Percentiles rank a stretch among this genome's conserved stretches.
Conservation (phyloP, 495 filamentous ascomycete species). For the Jackrogersella minutella region DNA sequence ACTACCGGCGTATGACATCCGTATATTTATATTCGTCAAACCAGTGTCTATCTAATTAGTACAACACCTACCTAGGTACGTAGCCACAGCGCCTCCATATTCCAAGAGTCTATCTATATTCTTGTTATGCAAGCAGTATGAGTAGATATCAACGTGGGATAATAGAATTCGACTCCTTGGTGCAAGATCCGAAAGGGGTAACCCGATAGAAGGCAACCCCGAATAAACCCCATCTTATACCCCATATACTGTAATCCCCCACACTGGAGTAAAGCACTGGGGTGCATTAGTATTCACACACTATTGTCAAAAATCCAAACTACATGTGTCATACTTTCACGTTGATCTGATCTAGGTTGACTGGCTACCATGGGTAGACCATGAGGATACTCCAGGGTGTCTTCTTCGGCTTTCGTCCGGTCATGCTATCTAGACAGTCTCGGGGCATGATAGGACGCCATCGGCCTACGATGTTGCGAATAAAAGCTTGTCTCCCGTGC, state of each 20-base stretch:
- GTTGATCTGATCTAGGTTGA: not conserved
- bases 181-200: not conserved
- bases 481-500: not conserved
- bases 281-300: not conserved
- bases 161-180: no score
- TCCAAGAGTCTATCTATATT: not conserved
- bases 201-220: constrained; percentile 2
- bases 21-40: not conserved
- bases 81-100: not conserved
- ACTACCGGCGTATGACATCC: no score
- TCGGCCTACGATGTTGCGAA: not conserved
- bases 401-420: constrained; percentile 7
- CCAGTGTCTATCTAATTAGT: not conserved
- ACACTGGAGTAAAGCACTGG: not conserved
- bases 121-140: not conserved
- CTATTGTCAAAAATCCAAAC: not conserved
- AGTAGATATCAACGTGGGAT: no score
- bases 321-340: not conserved
- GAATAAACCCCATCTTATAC: constrained; percentile 5
- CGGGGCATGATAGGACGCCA: constrained; percentile 1
- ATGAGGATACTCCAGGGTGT: not conserved
- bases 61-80: not conserved
- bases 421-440: not conserved
- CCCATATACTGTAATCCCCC: not conserved
- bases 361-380: not conserved